Evolutionary conservation across 257 asterid genomes (phyloP).

Genomic region (Galeopsis tetrahit): DNA sequence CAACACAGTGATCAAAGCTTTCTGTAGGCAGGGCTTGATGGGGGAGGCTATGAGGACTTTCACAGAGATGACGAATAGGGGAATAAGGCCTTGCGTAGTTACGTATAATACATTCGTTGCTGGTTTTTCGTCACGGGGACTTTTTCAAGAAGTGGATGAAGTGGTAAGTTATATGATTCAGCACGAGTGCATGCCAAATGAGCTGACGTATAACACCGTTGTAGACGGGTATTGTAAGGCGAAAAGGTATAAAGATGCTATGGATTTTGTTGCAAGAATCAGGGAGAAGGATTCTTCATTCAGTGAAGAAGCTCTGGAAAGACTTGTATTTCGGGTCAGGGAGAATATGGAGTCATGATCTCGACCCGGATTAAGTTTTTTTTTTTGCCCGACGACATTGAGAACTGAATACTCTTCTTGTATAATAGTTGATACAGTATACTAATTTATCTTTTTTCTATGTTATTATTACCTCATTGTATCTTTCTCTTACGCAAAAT

Average conservation of each 20-base stretch:
- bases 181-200: slow-evolving; percentile 83
- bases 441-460: neutral
- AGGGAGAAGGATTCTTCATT: slow-evolving; percentile 52
- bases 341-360: slow-evolving; percentile 68
- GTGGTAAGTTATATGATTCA: slow-evolving; percentile 77
- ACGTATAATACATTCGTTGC: slow-evolving; percentile 87
- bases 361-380: neutral
- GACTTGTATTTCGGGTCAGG: slow-evolving; percentile 66
- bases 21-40: slow-evolving; percentile 96
- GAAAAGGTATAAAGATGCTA: slow-evolving; percentile 64
- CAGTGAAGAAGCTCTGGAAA: slow-evolving; percentile 57
- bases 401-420: neutral
- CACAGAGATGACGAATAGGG: slow-evolving; percentile 73
- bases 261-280: slow-evolving; percentile 68
- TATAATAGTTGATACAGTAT: neutral
- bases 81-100: slow-evolving; percentile 83
- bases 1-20: slow-evolving; percentile 90
- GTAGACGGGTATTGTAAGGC: slow-evolving; percentile 90
- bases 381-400: neutral
- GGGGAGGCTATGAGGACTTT: slow-evolving; percentile 74
- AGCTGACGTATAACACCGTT: slow-evolving; percentile 73
- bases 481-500: too few species aligned
- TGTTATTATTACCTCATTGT: neutral
- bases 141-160: slow-evolving; percentile 74
- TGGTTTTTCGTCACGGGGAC: slow-evolving; percentile 72